These are phyloP conservation scores for Physaria fendleri DNA, from an alignment of 345 rosid genomes.

Conservation along the genomic window DNA sequence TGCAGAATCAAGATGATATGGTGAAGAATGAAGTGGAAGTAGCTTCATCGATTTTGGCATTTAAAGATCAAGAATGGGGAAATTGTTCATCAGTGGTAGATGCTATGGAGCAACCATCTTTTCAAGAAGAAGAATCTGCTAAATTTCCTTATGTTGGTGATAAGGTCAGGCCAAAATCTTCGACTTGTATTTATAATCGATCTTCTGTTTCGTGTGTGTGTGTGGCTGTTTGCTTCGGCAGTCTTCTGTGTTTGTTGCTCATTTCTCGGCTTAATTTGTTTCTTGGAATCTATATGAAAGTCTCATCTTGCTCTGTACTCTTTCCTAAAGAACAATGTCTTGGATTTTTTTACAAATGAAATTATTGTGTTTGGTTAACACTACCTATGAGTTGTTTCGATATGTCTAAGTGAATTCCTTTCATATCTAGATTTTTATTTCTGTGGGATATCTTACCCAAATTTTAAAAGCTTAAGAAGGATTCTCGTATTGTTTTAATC, in stretches of 20 bases:
- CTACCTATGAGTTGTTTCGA: background rate
- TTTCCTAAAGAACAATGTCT: background rate
- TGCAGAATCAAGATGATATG: conserved; percentile 44
- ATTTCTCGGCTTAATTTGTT: background rate
- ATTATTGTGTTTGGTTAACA: background rate
- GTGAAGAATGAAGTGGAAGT: conserved; percentile 38
- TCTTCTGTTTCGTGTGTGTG: background rate
- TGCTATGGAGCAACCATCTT: conserved; percentile 48
- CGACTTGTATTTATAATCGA: background rate
- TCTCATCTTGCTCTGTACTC: background rate
- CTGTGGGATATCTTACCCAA: background rate
- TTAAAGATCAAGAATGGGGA: conserved; percentile 41
- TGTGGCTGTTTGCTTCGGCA: too few relatives aligned
- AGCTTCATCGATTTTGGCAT: conserved; percentile 27
- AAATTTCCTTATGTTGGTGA: conserved; percentile 77
- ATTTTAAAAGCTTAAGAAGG: too few relatives aligned
- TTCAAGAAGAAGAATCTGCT: conserved; percentile 48
- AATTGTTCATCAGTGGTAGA: conserved; percentile 42
- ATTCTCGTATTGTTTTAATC: background rate
- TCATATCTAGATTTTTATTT: background rate
- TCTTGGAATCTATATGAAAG: background rate
- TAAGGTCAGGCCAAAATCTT: conserved; percentile 53
- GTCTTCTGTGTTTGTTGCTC: too few relatives aligned
- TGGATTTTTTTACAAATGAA: too few relatives aligned
- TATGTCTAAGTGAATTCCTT: background rate